Conservation (phyloP, 495 filamentous ascomycete species). For the Penicillium ochrochloron region DNA sequence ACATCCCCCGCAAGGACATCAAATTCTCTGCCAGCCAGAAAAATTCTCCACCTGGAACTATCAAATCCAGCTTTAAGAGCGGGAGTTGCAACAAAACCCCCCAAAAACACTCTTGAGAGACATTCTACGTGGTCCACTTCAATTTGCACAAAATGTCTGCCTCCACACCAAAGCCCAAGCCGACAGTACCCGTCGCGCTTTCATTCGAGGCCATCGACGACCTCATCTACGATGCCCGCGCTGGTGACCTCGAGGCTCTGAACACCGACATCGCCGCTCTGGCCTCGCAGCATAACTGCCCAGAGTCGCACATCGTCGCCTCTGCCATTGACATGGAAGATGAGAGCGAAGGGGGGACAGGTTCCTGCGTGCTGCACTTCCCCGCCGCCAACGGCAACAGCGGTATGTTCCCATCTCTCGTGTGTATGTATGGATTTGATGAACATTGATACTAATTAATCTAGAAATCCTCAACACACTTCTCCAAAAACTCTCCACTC, state of each 20-base stretch:
- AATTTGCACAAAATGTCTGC: slow-evolving; percentile 22
- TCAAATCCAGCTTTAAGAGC: background rate
- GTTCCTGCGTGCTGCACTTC: slow-evolving; percentile 73
- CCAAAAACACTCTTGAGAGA: background rate
- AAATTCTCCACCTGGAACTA: slow-evolving; percentile 1
- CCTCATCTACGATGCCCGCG: slow-evolving; percentile 81
- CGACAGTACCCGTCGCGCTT: slow-evolving; percentile 47
- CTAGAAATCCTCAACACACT: slow-evolving; percentile 56
- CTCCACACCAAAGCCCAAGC: slow-evolving; percentile 32
- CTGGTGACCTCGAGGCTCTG: slow-evolving; percentile 73
- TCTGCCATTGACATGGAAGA: slow-evolving; percentile 70
- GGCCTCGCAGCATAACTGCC: slow-evolving; percentile 54
- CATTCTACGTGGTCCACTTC: background rate
- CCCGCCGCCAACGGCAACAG: slow-evolving; percentile 85
- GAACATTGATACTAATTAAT: background rate
- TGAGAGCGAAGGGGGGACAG: slow-evolving; percentile 61
- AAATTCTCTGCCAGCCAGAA: slow-evolving; percentile 15
- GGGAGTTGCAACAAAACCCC: background rate
- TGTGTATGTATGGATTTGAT: background rate
- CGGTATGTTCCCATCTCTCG: slow-evolving; percentile 53
- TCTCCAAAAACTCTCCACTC: slow-evolving; percentile 45
- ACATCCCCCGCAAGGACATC: slow-evolving; percentile 15
- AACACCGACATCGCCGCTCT: slow-evolving; percentile 61
- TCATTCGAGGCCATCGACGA: slow-evolving; percentile 83
- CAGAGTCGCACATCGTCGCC: slow-evolving; percentile 60